These are phyloP conservation scores for Fonsecaea pedrosoi DNA, from an alignment of 2,329 filamentous ascomycete genomes.

Conservation along the genomic window DNA sequence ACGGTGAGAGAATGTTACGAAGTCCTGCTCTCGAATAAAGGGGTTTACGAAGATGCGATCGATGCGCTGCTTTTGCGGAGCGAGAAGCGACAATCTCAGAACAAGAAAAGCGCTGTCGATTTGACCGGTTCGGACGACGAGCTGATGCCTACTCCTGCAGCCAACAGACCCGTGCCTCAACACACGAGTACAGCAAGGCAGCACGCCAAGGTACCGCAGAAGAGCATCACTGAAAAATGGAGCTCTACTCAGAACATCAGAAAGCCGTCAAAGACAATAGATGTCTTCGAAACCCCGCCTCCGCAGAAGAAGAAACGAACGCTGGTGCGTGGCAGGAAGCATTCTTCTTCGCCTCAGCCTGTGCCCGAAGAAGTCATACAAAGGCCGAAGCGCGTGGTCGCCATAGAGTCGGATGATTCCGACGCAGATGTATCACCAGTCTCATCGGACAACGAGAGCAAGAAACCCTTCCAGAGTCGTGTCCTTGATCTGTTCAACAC, in stretches of 20 bases:
- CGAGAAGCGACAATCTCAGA: slow-evolving; percentile 40
- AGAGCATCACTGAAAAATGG: slow-evolving; percentile 66
- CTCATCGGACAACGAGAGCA: slow-evolving; percentile 49
- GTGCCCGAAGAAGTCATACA: slow-evolving; percentile 38
- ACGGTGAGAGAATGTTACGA: slow-evolving; percentile 57
- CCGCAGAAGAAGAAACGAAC: slow-evolving; percentile 45
- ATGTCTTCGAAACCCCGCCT: slow-evolving; percentile 39
- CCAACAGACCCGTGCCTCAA: slow-evolving; percentile 46
- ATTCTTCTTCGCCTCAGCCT: slow-evolving; percentile 37
- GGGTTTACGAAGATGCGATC: slow-evolving; percentile 63
- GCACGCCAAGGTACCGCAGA: slow-evolving; percentile 60
- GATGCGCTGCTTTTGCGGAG: slow-evolving; percentile 53
- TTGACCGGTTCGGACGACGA: slow-evolving; percentile 52
- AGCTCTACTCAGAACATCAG: slow-evolving; percentile 54
- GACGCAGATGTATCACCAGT: slow-evolving; percentile 51
- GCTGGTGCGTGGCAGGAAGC: slow-evolving; percentile 59
- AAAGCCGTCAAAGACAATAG: slow-evolving; percentile 34
- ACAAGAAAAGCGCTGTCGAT: slow-evolving; percentile 39
- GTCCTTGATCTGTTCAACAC: slow-evolving; percentile 84
- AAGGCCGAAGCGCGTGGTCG: slow-evolving; percentile 16
- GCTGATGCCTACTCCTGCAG: slow-evolving; percentile 45
- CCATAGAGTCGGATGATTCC: slow-evolving; percentile 52
- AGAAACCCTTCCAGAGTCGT: slow-evolving; percentile 54
- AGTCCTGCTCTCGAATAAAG: slow-evolving; percentile 58
- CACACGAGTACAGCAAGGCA: slow-evolving; percentile 43